phyloP scores from a whole-genome alignment of 2,329 filamentous ascomycete species.

The Emergomyces africanus region DNA sequence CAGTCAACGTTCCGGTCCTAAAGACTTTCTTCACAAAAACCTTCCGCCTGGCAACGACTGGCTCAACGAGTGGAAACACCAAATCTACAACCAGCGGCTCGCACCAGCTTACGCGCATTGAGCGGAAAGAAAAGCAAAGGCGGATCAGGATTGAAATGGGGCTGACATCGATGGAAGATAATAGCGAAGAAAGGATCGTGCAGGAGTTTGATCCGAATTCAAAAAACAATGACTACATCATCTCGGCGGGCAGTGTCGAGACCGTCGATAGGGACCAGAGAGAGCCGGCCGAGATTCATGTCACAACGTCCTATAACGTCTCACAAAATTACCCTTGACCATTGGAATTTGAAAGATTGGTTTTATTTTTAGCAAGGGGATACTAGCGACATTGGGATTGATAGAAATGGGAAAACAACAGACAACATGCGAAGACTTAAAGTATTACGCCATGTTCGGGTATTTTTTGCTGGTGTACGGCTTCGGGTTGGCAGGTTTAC shows the following conservation, averaged over 20 bases:
- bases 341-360: neutral
- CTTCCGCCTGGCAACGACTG: conserved; percentile 7
- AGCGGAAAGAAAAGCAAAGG: neutral
- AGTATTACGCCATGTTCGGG: neutral
- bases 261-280: neutral
- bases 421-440: neutral
- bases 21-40: conserved; percentile 27
- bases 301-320: conserved; percentile 14
- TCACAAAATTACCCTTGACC: neutral
- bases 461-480: neutral
- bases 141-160: conserved; percentile 4
- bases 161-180: conserved; percentile 3
- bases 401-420: neutral
- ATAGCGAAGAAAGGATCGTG: conserved; percentile 5
- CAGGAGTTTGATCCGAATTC: conserved; percentile 1
- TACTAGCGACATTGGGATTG: neutral
- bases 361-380: neutral
- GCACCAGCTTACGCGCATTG: conserved; percentile 3
- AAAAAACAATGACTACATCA: conserved; percentile 1
- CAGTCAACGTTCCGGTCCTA: conserved; percentile 31
- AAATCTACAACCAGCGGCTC: neutral
- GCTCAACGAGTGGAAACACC: neutral
- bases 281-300: conserved; percentile 10
- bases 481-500: neutral
- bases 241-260: conserved; percentile 4